Base-by-base conservation (phyloP, 2,329 filamentous ascomycete genomes). In the Clonostachys rosea region DNA sequence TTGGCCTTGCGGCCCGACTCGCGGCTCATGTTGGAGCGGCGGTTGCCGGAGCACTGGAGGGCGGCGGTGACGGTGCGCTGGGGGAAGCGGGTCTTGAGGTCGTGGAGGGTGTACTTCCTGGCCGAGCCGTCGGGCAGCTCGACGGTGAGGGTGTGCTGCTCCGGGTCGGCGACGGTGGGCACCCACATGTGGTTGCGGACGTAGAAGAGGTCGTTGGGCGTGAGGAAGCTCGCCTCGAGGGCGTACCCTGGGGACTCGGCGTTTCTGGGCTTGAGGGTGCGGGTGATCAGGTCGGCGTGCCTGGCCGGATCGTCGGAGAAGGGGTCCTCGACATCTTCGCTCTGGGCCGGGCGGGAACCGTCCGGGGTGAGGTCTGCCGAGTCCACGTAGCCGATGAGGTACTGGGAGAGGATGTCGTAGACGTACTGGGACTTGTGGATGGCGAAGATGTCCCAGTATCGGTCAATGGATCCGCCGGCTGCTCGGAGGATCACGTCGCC, bases 391-490 rank as follows among this genome's bases (percentile, higher is more conserved):
- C 84, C 84, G 42, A 87, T 81, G 24, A 76, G 67, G 56, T 83
- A 87, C 53, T 81, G 74, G n/a, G 79, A 71, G 1, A 87, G 68
- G 39, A 87, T 83, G 44, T 85, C 79, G 49, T 76, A 74, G 6
- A 87, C 81, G 50, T 87, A 79, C 40, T 79, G 70, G 16, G 76
- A 73, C 59, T 86, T 83, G 67, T 87, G 84, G 49, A 87, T 86
- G 42, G 75, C 72, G 59, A 87, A 87, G 46, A 87, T 84, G 49
- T 85, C 71, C 84, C 84, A 87, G 63, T 86, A 87, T 0, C 78
- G 76, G 45, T 87, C 83, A 44, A 87, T 77, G 47, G 75, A 78
- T 36, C 78, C 76, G 5, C 84, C 84, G 2, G 81, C 82, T 2
- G 84, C 84, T 33, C 79, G 75, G 9, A 87, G 68, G 49, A 87